phyloP scores from a whole-genome alignment of 2,329 filamentous ascomycete genomes.

The Thermochaetoides dissita region DNA sequence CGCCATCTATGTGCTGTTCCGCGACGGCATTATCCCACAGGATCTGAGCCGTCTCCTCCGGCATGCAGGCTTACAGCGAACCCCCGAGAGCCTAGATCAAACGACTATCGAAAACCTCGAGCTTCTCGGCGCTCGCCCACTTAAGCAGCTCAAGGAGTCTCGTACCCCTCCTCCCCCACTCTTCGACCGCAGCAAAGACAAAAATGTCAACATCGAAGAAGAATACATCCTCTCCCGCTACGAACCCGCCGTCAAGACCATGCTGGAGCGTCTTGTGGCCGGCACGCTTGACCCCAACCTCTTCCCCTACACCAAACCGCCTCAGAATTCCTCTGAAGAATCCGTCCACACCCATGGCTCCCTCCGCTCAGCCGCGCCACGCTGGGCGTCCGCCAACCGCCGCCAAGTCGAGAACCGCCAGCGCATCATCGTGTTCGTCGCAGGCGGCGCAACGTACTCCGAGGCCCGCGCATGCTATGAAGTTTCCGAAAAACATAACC shows the following conservation, averaged over 20 bases:
- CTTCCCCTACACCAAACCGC: constrained; percentile 63
- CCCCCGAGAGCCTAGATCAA: constrained; percentile 36
- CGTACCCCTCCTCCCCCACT: constrained; percentile 51
- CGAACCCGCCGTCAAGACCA: constrained; percentile 64
- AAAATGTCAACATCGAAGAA: constrained; percentile 43
- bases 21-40: constrained; percentile 68
- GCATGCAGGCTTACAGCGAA: constrained; percentile 64
- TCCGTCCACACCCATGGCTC: constrained; percentile 52
- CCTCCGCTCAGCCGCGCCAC: constrained; percentile 79
- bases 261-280: constrained; percentile 61
- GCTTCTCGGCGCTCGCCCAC: constrained; percentile 62
- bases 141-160: constrained; percentile 59
- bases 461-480: constrained; percentile 86
- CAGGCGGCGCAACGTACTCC: constrained; percentile 86
- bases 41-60: constrained; percentile 75
- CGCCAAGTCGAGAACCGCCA: constrained; percentile 70
- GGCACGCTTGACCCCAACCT: constrained; percentile 50
- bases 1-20: constrained; percentile 71
- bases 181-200: constrained; percentile 32
- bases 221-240: constrained; percentile 81
- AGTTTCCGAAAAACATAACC: constrained; percentile 53
- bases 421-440: constrained; percentile 85
- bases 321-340: constrained; percentile 45
- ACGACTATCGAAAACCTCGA: constrained; percentile 66
- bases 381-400: constrained; percentile 77